These are phyloP conservation scores for Leishmania arabica DNA, from an alignment of 208 protist genomes.

Conservation along the genomic window DNA sequence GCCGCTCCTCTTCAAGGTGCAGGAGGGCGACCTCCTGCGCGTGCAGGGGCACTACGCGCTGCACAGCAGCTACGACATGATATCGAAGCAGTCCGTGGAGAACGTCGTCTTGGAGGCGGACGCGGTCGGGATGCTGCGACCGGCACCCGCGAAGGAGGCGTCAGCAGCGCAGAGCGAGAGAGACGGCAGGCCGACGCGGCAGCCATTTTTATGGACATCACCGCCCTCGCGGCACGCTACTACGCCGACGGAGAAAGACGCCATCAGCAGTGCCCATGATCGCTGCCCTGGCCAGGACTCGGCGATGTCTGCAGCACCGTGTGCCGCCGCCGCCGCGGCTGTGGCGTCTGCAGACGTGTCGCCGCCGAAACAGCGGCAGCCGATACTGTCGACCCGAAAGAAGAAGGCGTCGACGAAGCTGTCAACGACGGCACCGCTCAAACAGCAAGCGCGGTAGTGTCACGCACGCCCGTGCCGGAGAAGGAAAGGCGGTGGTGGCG, in stretches of 20 bases:
- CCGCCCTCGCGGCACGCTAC: not conserved
- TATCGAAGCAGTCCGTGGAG: slow-evolving; percentile 70
- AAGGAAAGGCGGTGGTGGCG: not conserved
- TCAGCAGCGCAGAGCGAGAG: not conserved
- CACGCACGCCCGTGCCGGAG: not conserved
- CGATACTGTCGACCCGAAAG: not conserved
- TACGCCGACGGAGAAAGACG: not conserved
- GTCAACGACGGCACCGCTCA: not conserved
- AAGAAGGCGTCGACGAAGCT: not conserved
- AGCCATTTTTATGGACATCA: not conserved
- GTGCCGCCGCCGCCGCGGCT: no score
- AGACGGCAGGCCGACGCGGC: not conserved
- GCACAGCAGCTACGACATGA: slow-evolving; percentile 72
- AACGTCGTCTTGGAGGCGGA: slow-evolving; percentile 74
- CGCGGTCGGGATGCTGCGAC: slow-evolving; percentile 49
- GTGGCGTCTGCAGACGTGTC: not conserved
- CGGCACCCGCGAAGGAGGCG: not conserved
- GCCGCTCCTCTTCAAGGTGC: slow-evolving; percentile 22
- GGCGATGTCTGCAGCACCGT: not conserved
- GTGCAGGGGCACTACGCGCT: slow-evolving; percentile 70
- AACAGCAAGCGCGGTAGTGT: not conserved
- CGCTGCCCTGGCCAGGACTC: not conserved
- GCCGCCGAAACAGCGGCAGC: not conserved
- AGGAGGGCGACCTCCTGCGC: slow-evolving; percentile 58
- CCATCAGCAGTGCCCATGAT: not conserved